These are phyloP conservation scores for Saccharomyces paradoxus DNA, from an alignment of 805 yeast genomes.

Conservation along the genomic window DNA sequence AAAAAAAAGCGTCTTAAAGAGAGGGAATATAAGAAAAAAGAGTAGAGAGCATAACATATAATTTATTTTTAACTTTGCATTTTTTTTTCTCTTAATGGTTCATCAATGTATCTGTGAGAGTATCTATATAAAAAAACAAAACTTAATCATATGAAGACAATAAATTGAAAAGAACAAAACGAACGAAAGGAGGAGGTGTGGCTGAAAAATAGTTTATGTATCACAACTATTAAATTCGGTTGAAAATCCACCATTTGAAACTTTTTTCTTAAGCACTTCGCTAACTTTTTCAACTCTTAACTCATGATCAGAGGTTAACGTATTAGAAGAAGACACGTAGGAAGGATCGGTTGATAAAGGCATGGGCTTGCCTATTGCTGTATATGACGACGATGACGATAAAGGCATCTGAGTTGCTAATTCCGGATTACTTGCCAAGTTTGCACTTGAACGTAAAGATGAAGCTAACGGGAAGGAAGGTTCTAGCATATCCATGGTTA, in stretches of 20 bases:
- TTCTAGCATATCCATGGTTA: slow-evolving; percentile 3
- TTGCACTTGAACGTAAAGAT: slow-evolving; percentile 10
- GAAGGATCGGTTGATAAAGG: slow-evolving; percentile 1
- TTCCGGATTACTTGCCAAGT: background rate
- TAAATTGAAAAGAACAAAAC: background rate
- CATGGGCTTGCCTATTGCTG: background rate
- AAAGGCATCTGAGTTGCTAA: background rate
- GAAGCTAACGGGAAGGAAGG: slow-evolving; percentile 6
- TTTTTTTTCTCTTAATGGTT: background rate
- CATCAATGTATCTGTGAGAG: background rate
- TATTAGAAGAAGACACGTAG: slow-evolving; percentile 10
- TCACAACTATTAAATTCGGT: background rate
- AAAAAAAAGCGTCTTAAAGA: background rate
- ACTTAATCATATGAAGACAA: background rate
- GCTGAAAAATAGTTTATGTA: background rate
- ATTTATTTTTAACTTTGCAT: background rate
- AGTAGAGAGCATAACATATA: background rate
- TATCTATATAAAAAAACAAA: background rate
- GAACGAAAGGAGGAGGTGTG: background rate
- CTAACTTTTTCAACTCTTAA: slow-evolving; percentile 21
- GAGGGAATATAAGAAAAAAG: background rate
- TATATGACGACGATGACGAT: background rate
- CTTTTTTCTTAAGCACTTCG: slow-evolving; percentile 19
- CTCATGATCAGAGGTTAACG: slow-evolving; percentile 14
- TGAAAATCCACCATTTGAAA: slow-evolving; percentile 5